Evolutionary conservation across 2,329 filamentous ascomycete species (phyloP).

Genomic region (Penicillium hordei): DNA sequence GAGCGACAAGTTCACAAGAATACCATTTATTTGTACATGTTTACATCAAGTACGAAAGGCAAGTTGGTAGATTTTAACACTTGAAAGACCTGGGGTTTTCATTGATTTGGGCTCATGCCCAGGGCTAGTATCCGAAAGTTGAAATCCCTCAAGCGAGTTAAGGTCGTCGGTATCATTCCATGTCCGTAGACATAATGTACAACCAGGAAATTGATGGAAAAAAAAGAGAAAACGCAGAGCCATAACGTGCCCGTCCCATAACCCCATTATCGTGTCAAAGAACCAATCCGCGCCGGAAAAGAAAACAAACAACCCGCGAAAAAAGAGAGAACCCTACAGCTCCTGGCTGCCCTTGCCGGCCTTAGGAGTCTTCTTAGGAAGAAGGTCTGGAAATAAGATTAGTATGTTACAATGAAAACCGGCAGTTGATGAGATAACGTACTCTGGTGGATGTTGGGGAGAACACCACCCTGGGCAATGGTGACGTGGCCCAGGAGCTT

Average conservation of each 20-base stretch:
- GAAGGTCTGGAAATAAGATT: conserved; percentile 67
- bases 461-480: conserved; percentile 94
- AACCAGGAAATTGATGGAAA: conserved; percentile 51
- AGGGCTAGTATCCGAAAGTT: conserved; percentile 25
- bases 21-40: not conserved
- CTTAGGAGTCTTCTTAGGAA: conserved; percentile 99
- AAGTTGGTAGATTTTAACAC: not conserved
- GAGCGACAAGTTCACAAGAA: no score
- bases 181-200: conserved; percentile 62
- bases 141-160: conserved; percentile 36
- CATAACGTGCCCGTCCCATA: conserved; percentile 61
- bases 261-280: conserved; percentile 72
- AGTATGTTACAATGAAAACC: conserved; percentile 12
- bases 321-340: conserved; percentile 67
- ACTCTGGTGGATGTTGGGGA: conserved; percentile 98
- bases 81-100: conserved; percentile 25
- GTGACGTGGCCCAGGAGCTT: conserved; percentile 95
- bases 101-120: conserved; percentile 26
- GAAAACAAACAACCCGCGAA: conserved; percentile 46
- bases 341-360: conserved; percentile 93
- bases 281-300: conserved; percentile 73
- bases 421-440: conserved; percentile 45
- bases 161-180: conserved; percentile 47
- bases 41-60: not conserved
- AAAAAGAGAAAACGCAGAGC: conserved; percentile 55